Percentiles rank a stretch among this genome's conserved stretches.
These are phyloP conservation scores for Citrullus amarus DNA, from an alignment of 306 rosid genomes.

Conservation along the genomic window DNA sequence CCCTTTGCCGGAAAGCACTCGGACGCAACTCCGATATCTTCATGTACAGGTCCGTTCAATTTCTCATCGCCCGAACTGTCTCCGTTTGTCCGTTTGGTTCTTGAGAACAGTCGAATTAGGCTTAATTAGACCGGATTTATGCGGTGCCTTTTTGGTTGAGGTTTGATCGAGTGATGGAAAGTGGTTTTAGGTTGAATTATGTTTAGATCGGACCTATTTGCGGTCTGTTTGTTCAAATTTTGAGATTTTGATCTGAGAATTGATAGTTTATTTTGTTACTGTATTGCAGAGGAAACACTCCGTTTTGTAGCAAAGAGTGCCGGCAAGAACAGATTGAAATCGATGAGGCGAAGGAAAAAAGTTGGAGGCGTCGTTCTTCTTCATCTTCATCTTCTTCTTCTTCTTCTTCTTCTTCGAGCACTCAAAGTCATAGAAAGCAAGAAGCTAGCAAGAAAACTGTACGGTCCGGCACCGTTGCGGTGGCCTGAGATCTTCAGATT, in stretches of 20 bases:
- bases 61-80: background rate
- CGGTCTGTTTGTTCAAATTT: background rate
- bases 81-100: background rate
- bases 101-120: background rate
- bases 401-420: constrained; percentile 5
- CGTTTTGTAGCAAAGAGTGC: constrained; percentile 94
- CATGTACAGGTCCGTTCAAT: constrained; percentile 66
- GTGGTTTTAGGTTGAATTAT: background rate
- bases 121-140: background rate
- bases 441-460: constrained; percentile 45
- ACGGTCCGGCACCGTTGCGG: constrained; percentile 60
- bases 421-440: constrained; percentile 40
- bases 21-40: constrained; percentile 62
- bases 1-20: constrained; percentile 61
- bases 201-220: background rate
- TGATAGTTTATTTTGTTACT: background rate
- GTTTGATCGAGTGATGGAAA: background rate
- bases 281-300: constrained; percentile 76
- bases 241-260: constrained; percentile 14
- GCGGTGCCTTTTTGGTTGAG: background rate
- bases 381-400: background rate
- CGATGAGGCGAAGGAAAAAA: constrained; percentile 62
- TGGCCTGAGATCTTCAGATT: constrained; percentile 33
- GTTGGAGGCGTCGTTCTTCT: constrained; percentile 31
- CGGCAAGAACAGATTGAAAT: constrained; percentile 73